phyloP scores from a whole-genome alignment of 495 filamentous ascomycete genomes.

The Aspergillus heteromorphus region DNA sequence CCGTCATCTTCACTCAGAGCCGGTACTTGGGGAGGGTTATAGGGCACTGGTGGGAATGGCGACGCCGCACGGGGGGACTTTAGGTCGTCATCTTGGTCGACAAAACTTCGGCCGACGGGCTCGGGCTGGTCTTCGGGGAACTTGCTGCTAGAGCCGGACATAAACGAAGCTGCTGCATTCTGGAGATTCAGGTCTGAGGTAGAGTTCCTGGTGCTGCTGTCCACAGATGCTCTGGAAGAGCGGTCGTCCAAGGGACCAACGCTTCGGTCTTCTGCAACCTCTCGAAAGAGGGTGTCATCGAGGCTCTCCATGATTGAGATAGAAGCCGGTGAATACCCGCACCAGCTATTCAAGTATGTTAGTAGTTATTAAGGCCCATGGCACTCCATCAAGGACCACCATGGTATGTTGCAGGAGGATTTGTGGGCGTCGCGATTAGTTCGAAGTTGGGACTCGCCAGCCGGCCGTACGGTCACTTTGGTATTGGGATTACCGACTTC shows the following conservation, averaged over 20 bases:
- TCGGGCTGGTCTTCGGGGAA: slow-evolving; percentile 11
- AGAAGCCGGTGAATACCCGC: neutral
- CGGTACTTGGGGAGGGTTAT: slow-evolving; percentile 18
- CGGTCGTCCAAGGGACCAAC: slow-evolving; percentile 7
- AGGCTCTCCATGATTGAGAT: slow-evolving; percentile 32
- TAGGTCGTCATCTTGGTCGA: slow-evolving; percentile 16
- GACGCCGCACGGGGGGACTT: slow-evolving; percentile 11
- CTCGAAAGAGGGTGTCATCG: slow-evolving; percentile 25
- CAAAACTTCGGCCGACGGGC: neutral
- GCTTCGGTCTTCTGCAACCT: slow-evolving; percentile 11
- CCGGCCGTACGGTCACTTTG: neutral
- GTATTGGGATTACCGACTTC: neutral
- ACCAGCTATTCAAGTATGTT: neutral
- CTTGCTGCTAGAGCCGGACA: slow-evolving; percentile 12
- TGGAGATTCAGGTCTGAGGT: slow-evolving; percentile 2
- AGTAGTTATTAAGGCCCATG: slow-evolving; percentile 2
- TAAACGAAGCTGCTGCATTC: slow-evolving; percentile 11
- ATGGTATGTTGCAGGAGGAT: neutral
- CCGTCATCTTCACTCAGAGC: slow-evolving; percentile 24
- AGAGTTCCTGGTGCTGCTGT: slow-evolving; percentile 10
- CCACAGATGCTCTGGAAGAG: slow-evolving; percentile 16
- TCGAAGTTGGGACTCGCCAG: neutral
- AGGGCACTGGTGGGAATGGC: slow-evolving; percentile 21
- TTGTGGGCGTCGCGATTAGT: neutral
- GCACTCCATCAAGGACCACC: neutral